Base-by-base conservation (phyloP, 768 basidiomycete species). In the Russula virescens region DNA sequence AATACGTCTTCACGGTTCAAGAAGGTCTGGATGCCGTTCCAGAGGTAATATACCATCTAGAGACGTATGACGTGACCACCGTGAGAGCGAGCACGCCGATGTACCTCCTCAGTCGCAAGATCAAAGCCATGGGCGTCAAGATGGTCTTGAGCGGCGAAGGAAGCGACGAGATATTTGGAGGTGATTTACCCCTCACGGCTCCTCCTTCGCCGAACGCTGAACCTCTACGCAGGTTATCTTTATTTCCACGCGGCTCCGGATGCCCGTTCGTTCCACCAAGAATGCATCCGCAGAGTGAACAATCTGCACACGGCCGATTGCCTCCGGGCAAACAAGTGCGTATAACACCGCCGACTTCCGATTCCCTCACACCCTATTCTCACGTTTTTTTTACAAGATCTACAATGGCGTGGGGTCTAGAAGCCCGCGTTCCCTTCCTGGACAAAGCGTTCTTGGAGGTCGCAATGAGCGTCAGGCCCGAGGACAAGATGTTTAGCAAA, bases 111-210 rank as follows among this genome's bases (percentile, higher is more conserved):
- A 93, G 90, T 72, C 83, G 97, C 53, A 98, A 99, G 78, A 95
- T 99, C 79, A 99, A 98, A 78, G 96, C 97, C 5, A 98, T 94
- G 91, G 97, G 97, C 61, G 97, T 99, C 57, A 99, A 99, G 79
- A 99, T 99, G 97, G 97, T 99, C 18, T 81, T 98, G 40, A 92
- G 89, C 66, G 97, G 97, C 19, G 97, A 99, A 75, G 97, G 97
- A 43, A 93, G 91, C 65, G 97, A 99, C 69, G 97, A 99, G 75
- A 94, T 98, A 64, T 84, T 98, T 42, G 96, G 96, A 78, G 95
- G 94, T 91, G 72, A 68, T 68, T 69, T 70, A 3, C 31, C 31
- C n/a, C 31, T 31, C 31, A 31, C 31, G 31, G 31, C 31, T 8
- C 31, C 31, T 31, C 38, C 8, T 11, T 11, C 38, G 8, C 38